phyloP scores from a whole-genome alignment of 305 asterid species.

The Salvia sclarea region DNA sequence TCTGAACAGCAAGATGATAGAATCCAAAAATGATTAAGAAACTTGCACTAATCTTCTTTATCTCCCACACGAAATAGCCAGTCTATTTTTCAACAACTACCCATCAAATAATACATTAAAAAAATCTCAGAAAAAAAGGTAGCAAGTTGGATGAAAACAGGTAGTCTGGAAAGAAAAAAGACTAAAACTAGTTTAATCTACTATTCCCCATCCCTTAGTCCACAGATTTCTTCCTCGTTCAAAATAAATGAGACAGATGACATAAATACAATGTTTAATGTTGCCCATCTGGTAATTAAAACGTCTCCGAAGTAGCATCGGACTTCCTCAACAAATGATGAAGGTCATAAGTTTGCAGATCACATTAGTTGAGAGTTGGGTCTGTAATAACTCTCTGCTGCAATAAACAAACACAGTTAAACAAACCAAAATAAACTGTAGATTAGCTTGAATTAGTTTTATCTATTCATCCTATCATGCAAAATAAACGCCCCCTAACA shows the following conservation, averaged over 20 bases:
- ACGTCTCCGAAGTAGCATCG: not conserved
- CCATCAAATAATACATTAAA: conserved; percentile 26
- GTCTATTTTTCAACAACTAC: conserved; percentile 17
- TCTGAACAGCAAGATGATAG: conserved; percentile 7
- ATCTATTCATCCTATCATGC: no score
- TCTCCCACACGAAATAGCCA: conserved; percentile 10
- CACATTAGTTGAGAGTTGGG: conserved; percentile 32
- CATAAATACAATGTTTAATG: conserved; percentile 3
- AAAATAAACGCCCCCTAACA: no score
- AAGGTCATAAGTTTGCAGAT: conserved; percentile 21
- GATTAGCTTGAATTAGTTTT: no score
- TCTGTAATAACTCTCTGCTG: conserved; percentile 19
- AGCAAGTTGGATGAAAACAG: conserved; percentile 26
- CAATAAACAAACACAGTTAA: not conserved
- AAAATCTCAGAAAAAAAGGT: not conserved
- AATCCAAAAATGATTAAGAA: not conserved
- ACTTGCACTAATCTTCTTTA: not conserved
- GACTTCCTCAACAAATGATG: conserved; percentile 28
- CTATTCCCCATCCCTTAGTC: conserved; percentile 9
- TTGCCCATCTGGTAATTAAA: conserved; percentile 20
- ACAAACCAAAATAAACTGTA: conserved; percentile 1
- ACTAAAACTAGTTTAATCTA: conserved; percentile 2
- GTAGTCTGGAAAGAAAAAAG: conserved; percentile 18
- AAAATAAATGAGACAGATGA: conserved; percentile 21
- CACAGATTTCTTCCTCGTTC: conserved; percentile 26